phyloP scores from a whole-genome alignment of 495 filamentous ascomycete genomes.

The Penicillium alfredii region DNA sequence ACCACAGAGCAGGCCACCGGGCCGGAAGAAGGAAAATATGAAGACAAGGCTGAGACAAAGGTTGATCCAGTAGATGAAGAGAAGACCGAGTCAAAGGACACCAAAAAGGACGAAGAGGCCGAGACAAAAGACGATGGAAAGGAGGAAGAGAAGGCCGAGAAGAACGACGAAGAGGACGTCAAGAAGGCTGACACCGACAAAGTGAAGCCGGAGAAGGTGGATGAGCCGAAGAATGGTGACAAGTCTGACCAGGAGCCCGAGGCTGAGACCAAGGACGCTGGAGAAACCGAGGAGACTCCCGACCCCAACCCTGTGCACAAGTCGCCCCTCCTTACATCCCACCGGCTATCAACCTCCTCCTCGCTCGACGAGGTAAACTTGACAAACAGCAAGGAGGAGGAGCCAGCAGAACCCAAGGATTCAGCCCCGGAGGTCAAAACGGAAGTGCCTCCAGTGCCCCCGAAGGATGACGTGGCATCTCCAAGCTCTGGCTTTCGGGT shows the following conservation, averaged over 20 bases:
- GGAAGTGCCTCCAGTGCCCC: slow-evolving; percentile 44
- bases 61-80: slow-evolving; percentile 16
- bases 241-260: slow-evolving; percentile 17
- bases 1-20: slow-evolving; percentile 14
- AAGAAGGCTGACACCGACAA: slow-evolving; percentile 9
- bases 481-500: slow-evolving; percentile 41
- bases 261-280: slow-evolving; percentile 5
- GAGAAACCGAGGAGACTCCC: slow-evolving; percentile 30
- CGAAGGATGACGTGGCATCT: slow-evolving; percentile 42
- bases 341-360: slow-evolving; percentile 55
- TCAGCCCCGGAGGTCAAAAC: slow-evolving; percentile 23
- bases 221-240: slow-evolving; percentile 13
- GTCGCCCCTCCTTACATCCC: slow-evolving; percentile 53
- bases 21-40: slow-evolving; percentile 17
- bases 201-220: slow-evolving; percentile 5
- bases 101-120: background rate
- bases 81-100: slow-evolving; percentile 13
- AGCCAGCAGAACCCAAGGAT: slow-evolving; percentile 23
- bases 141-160: slow-evolving; percentile 1
- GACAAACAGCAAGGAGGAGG: slow-evolving; percentile 47
- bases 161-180: slow-evolving; percentile 6
- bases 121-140: slow-evolving; percentile 2
- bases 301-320: slow-evolving; percentile 34
- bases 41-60: slow-evolving; percentile 28
- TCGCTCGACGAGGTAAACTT: slow-evolving; percentile 66